These are phyloP conservation scores for Pythium sp. DNA, from an alignment of 352 stramenopile genomes.

Conservation along the genomic window DNA sequence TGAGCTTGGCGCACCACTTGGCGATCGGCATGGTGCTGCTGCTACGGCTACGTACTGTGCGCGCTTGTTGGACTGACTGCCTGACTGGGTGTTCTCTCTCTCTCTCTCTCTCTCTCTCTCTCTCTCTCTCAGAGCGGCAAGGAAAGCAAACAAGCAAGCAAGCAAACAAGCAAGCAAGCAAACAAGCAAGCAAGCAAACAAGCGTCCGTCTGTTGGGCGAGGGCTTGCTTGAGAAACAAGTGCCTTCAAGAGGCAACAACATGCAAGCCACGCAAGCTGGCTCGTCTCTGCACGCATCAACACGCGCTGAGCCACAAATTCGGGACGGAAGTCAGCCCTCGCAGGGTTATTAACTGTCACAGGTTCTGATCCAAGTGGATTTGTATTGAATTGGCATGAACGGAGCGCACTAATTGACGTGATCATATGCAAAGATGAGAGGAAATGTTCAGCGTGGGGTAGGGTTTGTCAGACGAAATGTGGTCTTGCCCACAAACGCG, in stretches of 20 bases:
- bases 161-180: too few relatives aligned
- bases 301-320: conserved; percentile 13
- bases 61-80: neutral
- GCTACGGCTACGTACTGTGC: neutral
- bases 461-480: neutral
- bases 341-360: neutral
- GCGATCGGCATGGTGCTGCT: conserved; percentile 13
- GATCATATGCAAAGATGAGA: neutral
- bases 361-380: neutral
- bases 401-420: neutral
- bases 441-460: conserved; percentile 1
- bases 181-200: too few relatives aligned
- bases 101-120: too few relatives aligned
- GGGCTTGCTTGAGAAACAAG: neutral
- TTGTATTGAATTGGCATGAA: neutral
- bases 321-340: neutral
- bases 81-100: too few relatives aligned
- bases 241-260: conserved; percentile 4
- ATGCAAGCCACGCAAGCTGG: neutral
- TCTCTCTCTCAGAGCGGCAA: too few relatives aligned
- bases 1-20: conserved; percentile 20
- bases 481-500: too few relatives aligned
- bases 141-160: too few relatives aligned
- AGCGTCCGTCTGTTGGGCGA: neutral
- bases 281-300: conserved; percentile 6